Evolutionary conservation across 2,329 filamentous ascomycete genomes (phyloP), one percentile per base, ranked within the genome.

Genomic region (Coleophoma cylindrospora): DNA sequence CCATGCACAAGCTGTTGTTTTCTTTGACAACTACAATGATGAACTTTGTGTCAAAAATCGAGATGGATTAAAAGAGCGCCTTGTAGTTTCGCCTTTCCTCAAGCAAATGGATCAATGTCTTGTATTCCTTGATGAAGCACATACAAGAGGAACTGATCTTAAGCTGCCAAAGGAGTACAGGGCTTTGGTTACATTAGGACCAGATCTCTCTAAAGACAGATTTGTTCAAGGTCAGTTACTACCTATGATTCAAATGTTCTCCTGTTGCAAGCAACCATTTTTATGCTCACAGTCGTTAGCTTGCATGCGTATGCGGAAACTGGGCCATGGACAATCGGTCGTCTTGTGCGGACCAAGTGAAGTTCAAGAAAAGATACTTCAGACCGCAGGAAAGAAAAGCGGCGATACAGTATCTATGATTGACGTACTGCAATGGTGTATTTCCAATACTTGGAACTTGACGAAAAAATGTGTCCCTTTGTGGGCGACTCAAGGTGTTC

Each of bases 131-230:
- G 86, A 91, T 45, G 81, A 91, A 50, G 75, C 78, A 0, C 86
- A 91, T 53, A 88, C 86, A 0, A 66, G 86, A 52, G 86, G 87
- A 0, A 89, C 77, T 0, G 86, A 91, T 54, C 60, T 91, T 0
- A 78, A 76, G 34, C 64, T 89, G 0, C 86, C 84, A 0, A 50
- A 50, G 0, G 4, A 74, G 12, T 84, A 83, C 55, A 70, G 80
- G 0, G 87, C 86, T 0, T 81, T 81, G 0, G 81, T 91, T 0
- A 90, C 85, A 0, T 62, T 92, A 0, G 86, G 86, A 0, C 72
- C 81, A 0, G 70, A 72, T 4, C 56, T 89, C 1, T 85, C 81
- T 0, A 91, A 91, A 53, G 87, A 91, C 52, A 70, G 76, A 13
- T 62, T 89, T 0, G 79, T 84, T 0, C 86, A 91, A 75, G 84